These are phyloP conservation scores for Saturnispora diversa DNA, from an alignment of 805 yeast species.

Conservation along the genomic window DNA sequence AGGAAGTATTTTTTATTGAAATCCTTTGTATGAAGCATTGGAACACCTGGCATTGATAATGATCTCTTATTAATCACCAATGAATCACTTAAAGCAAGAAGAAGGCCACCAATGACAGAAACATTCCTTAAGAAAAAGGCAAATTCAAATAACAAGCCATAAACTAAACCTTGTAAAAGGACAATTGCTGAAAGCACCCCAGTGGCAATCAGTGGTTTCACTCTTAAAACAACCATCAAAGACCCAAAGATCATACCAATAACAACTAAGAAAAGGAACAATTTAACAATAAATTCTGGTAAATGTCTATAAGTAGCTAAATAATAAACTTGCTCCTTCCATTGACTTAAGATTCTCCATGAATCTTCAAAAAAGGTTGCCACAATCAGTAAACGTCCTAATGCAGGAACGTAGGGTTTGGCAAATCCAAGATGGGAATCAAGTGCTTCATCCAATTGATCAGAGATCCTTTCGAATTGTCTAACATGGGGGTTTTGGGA, in stretches of 20 bases:
- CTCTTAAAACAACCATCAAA: conserved; percentile 59
- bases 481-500: conserved; percentile 27
- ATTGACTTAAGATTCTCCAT: conserved; percentile 72
- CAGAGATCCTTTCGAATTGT: conserved; percentile 43
- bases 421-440: conserved; percentile 44
- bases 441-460: conserved; percentile 45
- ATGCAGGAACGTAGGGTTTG: conserved; percentile 73
- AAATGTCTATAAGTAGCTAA: conserved; percentile 70
- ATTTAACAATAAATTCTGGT: conserved; percentile 68
- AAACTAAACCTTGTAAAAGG: conserved; percentile 74
- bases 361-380: conserved; percentile 93
- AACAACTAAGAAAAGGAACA: conserved; percentile 60
- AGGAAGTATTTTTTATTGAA: conserved; percentile 65
- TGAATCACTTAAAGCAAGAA: conserved; percentile 81
- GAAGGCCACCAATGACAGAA: conserved; percentile 85
- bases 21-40: conserved; percentile 64
- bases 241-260: conserved; percentile 68
- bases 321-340: conserved; percentile 86
- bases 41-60: conserved; percentile 65
- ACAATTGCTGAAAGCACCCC: conserved; percentile 63
- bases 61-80: conserved; percentile 67
- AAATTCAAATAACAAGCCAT: conserved; percentile 77
- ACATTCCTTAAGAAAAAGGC: conserved; percentile 79
- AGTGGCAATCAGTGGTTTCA: conserved; percentile 62
- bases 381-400: conserved; percentile 85